Percentiles rank a stretch among this genome's conserved stretches.
phyloP scores from a whole-genome alignment of 768 basidiomycete genomes.

The Tremella yokohamensis region DNA sequence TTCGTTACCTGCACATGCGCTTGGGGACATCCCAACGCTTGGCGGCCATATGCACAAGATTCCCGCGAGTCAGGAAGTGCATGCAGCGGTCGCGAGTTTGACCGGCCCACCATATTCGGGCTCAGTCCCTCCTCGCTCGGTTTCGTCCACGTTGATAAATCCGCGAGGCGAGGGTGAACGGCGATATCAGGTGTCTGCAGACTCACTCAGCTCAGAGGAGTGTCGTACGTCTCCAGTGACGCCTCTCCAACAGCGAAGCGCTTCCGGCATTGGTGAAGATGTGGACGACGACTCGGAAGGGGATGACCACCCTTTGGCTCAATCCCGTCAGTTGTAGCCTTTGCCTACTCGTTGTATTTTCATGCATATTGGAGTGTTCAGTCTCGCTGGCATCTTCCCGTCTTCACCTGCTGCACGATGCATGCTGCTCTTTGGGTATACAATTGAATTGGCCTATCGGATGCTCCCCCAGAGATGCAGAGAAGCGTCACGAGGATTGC shows the following conservation, averaged over 20 bases:
- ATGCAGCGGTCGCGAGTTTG: no score
- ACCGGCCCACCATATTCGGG: no score
- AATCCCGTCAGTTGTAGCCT: background rate
- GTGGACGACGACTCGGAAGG: slow-evolving; percentile 4
- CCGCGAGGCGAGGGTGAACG: no score
- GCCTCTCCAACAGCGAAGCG: slow-evolving; percentile 5
- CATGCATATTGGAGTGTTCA: background rate
- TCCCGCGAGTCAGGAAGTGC: no score
- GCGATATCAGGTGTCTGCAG: no score
- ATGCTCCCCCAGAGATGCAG: background rate
- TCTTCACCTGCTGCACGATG: background rate
- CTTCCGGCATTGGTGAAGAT: slow-evolving; percentile 22
- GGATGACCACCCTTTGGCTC: background rate
- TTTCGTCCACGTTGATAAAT: no score
- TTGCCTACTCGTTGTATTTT: background rate
- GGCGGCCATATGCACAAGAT: no score
- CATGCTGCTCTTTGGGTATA: background rate
- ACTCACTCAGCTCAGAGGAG: no score
- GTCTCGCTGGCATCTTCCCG: background rate
- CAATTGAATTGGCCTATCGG: background rate
- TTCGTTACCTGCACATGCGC: slow-evolving; percentile 29
- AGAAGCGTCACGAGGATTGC: no score
- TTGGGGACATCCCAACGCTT: slow-evolving; percentile 25
- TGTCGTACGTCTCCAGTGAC: no score
- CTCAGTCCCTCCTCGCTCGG: no score